Conservation (phyloP, 768 basidiomycete species). For the Termitomyces sp. region DNA sequence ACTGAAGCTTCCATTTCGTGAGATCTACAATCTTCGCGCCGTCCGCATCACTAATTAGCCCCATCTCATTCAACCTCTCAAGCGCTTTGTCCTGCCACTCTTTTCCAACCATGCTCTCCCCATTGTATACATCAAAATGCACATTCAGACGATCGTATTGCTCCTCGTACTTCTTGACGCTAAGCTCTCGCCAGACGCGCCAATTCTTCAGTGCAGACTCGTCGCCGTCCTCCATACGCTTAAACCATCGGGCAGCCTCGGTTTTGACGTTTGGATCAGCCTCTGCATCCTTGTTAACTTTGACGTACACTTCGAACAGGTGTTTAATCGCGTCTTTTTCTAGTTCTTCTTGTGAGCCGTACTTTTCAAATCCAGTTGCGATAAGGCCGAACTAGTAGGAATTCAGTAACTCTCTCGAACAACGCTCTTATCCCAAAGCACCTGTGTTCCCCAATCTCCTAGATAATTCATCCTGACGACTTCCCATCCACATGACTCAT, state of each 20-base stretch:
- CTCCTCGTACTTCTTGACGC: slow-evolving; percentile 82
- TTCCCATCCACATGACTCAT: slow-evolving; percentile 90
- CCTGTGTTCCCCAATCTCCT: slow-evolving; percentile 98
- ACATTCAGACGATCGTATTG: slow-evolving; percentile 90
- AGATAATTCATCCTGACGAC: slow-evolving; percentile 92
- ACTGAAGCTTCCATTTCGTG: slow-evolving; percentile 87
- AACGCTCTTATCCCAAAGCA: slow-evolving; percentile 24
- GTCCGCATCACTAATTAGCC: slow-evolving; percentile 69
- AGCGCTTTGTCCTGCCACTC: slow-evolving; percentile 72
- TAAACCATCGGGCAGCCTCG: slow-evolving; percentile 84
- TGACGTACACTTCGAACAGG: slow-evolving; percentile 90
- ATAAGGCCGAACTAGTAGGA: slow-evolving; percentile 71
- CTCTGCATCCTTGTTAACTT: slow-evolving; percentile 84
- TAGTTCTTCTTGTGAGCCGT: slow-evolving; percentile 81
- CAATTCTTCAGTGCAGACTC: slow-evolving; percentile 80
- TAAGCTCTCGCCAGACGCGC: slow-evolving; percentile 89
- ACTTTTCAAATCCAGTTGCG: slow-evolving; percentile 86
- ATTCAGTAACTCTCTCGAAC: background rate
- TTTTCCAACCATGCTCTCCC: slow-evolving; percentile 79
- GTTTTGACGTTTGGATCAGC: slow-evolving; percentile 64
- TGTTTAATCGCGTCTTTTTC: slow-evolving; percentile 91
- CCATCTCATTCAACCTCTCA: slow-evolving; percentile 58
- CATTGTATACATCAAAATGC: slow-evolving; percentile 86
- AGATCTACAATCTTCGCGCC: slow-evolving; percentile 86
- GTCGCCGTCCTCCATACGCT: slow-evolving; percentile 92